These are phyloP conservation scores for Triangularia setosa DNA, from an alignment of 2,329 filamentous ascomycete genomes.

Conservation along the genomic window DNA sequence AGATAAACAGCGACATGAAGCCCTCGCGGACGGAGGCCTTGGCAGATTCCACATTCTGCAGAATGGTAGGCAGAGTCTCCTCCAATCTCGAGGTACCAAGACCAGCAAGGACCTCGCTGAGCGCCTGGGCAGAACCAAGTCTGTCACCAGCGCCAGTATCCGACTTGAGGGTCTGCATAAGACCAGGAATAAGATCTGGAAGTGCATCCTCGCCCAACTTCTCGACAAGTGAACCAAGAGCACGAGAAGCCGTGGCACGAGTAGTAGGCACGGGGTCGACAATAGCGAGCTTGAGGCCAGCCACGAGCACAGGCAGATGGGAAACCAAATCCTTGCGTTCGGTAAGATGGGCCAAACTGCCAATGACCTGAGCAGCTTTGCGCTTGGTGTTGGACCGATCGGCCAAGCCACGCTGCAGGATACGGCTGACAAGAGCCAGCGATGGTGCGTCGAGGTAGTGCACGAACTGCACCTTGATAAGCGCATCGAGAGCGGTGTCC, in stretches of 20 bases:
- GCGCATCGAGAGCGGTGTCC: slow-evolving; percentile 83
- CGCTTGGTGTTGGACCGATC: slow-evolving; percentile 93
- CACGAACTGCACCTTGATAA: slow-evolving; percentile 98
- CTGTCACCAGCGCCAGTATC: slow-evolving; percentile 95
- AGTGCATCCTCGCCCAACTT: slow-evolving; percentile 96
- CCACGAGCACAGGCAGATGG: slow-evolving; percentile 87
- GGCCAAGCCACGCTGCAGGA: slow-evolving; percentile 84
- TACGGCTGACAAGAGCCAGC: slow-evolving; percentile 88
- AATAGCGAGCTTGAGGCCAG: slow-evolving; percentile 80
- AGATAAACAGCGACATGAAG: slow-evolving; percentile 99
- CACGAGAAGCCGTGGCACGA: slow-evolving; percentile 91
- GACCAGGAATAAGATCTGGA: slow-evolving; percentile 92
- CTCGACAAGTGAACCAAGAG: slow-evolving; percentile 92
- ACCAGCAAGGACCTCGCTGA: slow-evolving; percentile 93
- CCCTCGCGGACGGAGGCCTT: slow-evolving; percentile 91
- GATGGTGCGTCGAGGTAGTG: slow-evolving; percentile 98
- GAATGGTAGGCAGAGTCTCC: slow-evolving; percentile 90
- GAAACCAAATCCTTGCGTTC: slow-evolving; percentile 90
- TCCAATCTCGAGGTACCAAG: slow-evolving; percentile 88
- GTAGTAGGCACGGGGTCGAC: slow-evolving; percentile 97
- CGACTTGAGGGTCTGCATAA: slow-evolving; percentile 97
- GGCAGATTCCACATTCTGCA: slow-evolving; percentile 90
- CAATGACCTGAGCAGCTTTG: slow-evolving; percentile 96
- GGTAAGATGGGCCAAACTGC: slow-evolving; percentile 92
- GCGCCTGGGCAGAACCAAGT: slow-evolving; percentile 90